Percentiles rank a stretch among this genome's conserved stretches.
Evolutionary conservation across 257 asterid genomes (phyloP).

Genomic region (Scutellaria barbata): DNA sequence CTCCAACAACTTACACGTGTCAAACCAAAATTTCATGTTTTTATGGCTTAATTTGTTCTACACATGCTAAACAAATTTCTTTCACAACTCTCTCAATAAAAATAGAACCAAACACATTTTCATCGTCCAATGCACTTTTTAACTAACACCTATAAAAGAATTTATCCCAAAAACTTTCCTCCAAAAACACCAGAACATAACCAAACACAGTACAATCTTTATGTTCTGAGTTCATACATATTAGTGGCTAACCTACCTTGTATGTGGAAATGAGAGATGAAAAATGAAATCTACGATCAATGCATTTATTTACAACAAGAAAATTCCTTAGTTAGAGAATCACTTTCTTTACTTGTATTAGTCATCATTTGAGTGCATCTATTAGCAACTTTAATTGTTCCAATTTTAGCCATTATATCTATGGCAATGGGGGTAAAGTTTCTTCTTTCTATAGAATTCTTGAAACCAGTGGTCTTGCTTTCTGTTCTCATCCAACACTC

Average conservation of each 20-base stretch:
- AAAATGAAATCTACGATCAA: neutral
- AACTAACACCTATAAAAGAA: no score
- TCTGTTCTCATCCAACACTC: slow-evolving; percentile 3
- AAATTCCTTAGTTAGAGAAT: neutral
- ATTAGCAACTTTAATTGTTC: neutral
- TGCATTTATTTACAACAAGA: no score
- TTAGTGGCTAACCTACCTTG: neutral
- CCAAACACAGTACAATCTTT: no score
- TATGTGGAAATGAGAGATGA: neutral
- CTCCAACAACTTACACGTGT: neutral
- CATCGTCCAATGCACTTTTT: neutral
- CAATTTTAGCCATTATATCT: neutral
- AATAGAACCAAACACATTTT: no score
- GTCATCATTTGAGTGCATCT: neutral
- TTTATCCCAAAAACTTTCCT: no score
- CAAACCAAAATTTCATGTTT: neutral
- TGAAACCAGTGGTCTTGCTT: neutral
- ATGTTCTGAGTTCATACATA: no score
- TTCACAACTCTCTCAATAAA: neutral
- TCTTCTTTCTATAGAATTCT: neutral
- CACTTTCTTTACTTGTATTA: neutral
- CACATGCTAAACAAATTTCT: neutral
- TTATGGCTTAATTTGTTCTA: neutral
- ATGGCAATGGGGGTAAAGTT: neutral
- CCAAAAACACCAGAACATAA: no score